phyloP scores from a whole-genome alignment of 2,329 filamentous ascomycete species.

The Pseudogymnoascus sp. region DNA sequence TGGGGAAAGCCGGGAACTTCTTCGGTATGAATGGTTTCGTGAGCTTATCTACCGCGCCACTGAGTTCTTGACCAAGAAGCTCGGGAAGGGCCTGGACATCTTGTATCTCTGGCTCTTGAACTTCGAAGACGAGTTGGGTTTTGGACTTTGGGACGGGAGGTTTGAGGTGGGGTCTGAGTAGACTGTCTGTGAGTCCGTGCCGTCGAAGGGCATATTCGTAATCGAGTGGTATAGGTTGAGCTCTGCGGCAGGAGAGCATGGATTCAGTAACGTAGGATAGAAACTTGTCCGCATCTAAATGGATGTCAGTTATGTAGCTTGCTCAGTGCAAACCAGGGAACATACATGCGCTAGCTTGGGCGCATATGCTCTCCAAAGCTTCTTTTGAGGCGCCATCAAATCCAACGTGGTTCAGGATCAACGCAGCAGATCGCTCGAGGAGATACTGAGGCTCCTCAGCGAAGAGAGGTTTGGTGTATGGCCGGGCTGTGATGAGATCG shows the following conservation, averaged over 20 bases:
- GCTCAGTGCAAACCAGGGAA: slow-evolving; percentile 12
- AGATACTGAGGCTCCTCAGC: slow-evolving; percentile 25
- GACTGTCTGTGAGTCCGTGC: slow-evolving; percentile 43
- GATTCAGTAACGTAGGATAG: slow-evolving; percentile 24
- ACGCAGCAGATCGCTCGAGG: slow-evolving; percentile 47
- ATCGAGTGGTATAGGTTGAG: slow-evolving; percentile 46
- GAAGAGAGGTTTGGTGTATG: slow-evolving; percentile 17
- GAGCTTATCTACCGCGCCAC: slow-evolving; percentile 49
- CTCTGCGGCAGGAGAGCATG: slow-evolving; percentile 33
- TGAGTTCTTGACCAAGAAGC: slow-evolving; percentile 43
- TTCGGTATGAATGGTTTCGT: slow-evolving; percentile 48
- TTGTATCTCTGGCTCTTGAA: slow-evolving; percentile 32
- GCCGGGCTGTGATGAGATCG: background rate
- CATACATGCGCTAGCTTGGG: slow-evolving; percentile 50
- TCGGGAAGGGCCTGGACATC: slow-evolving; percentile 34
- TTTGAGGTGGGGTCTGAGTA: slow-evolving; percentile 48
- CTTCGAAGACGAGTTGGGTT: slow-evolving; percentile 28
- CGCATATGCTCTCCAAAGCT: slow-evolving; percentile 51
- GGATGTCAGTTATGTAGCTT: background rate
- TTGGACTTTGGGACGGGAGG: slow-evolving; percentile 38
- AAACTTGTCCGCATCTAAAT: slow-evolving; percentile 25
- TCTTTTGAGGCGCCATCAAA: slow-evolving; percentile 47
- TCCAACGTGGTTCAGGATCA: slow-evolving; percentile 49
- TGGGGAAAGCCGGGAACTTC: slow-evolving; percentile 54
- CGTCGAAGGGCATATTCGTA: slow-evolving; percentile 46